These are phyloP conservation scores for Aurinia saxatilis DNA, from an alignment of 345 rosid genomes.

Conservation along the genomic window DNA sequence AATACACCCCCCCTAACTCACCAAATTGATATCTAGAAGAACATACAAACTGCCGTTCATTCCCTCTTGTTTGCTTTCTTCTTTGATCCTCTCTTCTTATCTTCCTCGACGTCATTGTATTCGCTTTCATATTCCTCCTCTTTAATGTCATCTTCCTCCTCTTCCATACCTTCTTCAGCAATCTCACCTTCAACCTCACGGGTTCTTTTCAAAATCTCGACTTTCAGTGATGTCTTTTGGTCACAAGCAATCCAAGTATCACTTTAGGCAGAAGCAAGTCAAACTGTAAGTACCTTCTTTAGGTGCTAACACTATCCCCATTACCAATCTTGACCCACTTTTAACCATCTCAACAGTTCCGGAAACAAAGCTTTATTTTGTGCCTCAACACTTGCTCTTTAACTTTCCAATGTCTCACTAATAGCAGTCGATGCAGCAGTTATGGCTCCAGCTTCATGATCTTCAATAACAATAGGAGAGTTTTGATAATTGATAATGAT, in stretches of 20 bases:
- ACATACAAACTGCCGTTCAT: too few species aligned
- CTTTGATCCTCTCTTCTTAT: conserved; percentile 48
- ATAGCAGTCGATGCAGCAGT: conserved; percentile 60
- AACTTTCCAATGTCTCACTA: conserved; percentile 52
- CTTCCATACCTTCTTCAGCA: conserved; percentile 65
- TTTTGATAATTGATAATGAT: too few species aligned
- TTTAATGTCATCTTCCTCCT: conserved; percentile 65
- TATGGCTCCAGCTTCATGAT: conserved; percentile 74
- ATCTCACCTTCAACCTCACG: conserved; percentile 57
- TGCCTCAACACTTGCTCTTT: conserved; percentile 67
- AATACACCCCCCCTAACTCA: too few species aligned
- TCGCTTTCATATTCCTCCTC: conserved; percentile 94
- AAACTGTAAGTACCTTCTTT: conserved; percentile 71
- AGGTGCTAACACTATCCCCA: conserved; percentile 86
- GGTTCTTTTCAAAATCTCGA: conserved; percentile 70
- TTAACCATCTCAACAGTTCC: conserved; percentile 76
- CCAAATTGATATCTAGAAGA: too few species aligned
- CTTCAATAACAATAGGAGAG: too few species aligned
- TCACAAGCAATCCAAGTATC: conserved; percentile 96
- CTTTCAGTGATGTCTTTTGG: conserved; percentile 48
- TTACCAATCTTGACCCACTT: conserved; percentile 70
- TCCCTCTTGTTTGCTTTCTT: conserved; percentile 41
- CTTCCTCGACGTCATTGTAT: conserved; percentile 85
- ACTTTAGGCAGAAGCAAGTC: conserved; percentile 82
- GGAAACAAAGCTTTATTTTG: conserved; percentile 44